phyloP scores from a whole-genome alignment of 1,284 basidiomycete genomes.

The Ustilago nuda region DNA sequence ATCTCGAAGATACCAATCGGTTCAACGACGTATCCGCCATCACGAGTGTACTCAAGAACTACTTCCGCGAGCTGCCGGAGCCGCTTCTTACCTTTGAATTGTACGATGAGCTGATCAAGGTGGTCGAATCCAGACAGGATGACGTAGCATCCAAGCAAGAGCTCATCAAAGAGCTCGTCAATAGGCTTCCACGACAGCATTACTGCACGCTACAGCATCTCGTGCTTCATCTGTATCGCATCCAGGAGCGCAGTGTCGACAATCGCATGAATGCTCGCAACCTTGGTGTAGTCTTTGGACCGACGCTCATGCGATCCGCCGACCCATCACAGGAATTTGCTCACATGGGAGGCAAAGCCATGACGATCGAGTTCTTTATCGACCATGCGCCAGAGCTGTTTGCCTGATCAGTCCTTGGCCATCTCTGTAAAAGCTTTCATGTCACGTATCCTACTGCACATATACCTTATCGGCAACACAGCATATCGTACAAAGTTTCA shows the following conservation, averaged over 20 bases:
- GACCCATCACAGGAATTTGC: conserved; percentile 90
- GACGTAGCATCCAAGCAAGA: conserved; percentile 24
- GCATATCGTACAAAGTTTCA: not conserved
- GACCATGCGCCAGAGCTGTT: conserved; percentile 44
- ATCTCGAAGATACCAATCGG: conserved; percentile 84
- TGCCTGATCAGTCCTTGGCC: not conserved
- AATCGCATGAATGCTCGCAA: conserved; percentile 97
- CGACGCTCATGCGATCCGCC: conserved; percentile 90
- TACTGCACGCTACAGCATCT: conserved; percentile 85
- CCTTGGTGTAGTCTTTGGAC: conserved; percentile 99
- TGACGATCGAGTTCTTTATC: conserved; percentile 73
- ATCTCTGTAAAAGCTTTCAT: not conserved
- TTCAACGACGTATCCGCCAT: conserved; percentile 98
- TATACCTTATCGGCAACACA: not conserved
- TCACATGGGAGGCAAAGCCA: conserved; percentile 95
- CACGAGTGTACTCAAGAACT: conserved; percentile 95
- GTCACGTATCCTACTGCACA: not conserved
- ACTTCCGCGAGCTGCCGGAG: conserved; percentile 89
- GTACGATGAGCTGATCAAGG: conserved; percentile 83
- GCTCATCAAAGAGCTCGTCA: conserved; percentile 75
- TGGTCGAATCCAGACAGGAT: conserved; percentile 32
- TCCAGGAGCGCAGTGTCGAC: conserved; percentile 71
- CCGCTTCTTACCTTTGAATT: conserved; percentile 90
- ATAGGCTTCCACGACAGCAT: conserved; percentile 84
- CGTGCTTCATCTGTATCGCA: conserved; percentile 83